A percentile compares a stretch with the other conserved stretches of the same genome.
Conservation (phyloP, 2,329 filamentous ascomycete genomes). For the Venturiaceae sp. region DNA sequence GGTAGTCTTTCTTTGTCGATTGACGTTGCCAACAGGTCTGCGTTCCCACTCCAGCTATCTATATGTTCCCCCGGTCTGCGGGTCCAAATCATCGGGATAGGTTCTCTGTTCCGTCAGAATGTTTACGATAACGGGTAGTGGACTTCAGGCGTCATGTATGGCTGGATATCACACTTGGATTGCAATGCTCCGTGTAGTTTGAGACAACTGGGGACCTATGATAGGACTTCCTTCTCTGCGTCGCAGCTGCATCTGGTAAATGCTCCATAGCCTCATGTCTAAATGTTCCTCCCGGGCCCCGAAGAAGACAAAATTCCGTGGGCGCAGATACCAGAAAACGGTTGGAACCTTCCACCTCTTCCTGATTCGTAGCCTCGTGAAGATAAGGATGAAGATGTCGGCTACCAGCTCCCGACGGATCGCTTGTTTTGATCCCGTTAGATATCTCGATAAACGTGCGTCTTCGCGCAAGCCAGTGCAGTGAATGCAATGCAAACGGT, state of each 20-base stretch:
- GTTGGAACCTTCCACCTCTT: background rate
- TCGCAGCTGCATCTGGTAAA: background rate
- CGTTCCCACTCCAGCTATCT: background rate
- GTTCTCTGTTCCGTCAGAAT: background rate
- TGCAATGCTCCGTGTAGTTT: background rate
- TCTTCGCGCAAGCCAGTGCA: no score
- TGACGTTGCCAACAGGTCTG: background rate
- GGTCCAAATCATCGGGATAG: background rate
- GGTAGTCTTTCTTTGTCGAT: background rate
- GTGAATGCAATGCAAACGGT: no score
- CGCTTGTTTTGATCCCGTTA: no score
- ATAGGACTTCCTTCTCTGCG: background rate
- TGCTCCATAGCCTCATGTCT: background rate
- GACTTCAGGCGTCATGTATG: no score
- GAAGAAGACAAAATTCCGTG: background rate
- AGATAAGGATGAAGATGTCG: background rate
- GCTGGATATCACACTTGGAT: background rate
- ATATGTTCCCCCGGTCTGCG: background rate
- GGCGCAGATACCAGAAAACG: background rate
- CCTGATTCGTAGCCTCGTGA: background rate
- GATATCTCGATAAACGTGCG: no score
- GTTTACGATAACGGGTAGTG: background rate
- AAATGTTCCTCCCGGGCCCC: background rate
- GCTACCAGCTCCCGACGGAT: background rate
- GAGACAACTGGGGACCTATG: background rate